phyloP scores from a whole-genome alignment of 2,329 filamentous ascomycete genomes.

The Sporothrix dimorphospora region DNA sequence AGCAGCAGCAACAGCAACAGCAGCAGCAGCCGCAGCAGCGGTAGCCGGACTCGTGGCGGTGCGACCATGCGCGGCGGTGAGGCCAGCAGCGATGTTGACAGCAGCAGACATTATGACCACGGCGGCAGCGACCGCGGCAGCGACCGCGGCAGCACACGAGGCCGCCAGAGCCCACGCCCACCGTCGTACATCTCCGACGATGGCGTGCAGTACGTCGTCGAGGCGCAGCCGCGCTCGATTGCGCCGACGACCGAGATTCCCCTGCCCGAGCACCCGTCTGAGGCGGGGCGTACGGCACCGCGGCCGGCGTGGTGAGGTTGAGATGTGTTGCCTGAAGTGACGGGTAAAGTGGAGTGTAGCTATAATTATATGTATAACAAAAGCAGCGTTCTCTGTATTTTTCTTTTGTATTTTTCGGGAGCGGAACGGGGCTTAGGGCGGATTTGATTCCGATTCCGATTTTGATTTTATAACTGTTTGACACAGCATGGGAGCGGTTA shows the following conservation, averaged over 20 bases:
- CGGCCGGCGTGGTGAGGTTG: constrained; percentile 35
- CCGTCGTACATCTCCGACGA: constrained; percentile 79
- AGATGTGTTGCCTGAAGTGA: neutral
- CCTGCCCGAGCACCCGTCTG: constrained; percentile 54
- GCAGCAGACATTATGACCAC: neutral
- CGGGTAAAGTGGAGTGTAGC: neutral
- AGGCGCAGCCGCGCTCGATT: constrained; percentile 64
- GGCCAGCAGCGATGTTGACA: constrained; percentile 2
- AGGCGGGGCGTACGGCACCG: constrained; percentile 41
- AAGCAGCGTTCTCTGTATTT: neutral
- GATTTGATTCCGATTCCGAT: no score
- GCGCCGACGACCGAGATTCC: constrained; percentile 51
- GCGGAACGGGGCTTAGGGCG: neutral
- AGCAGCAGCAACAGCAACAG: constrained; percentile 4
- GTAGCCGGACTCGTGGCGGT: constrained; percentile 33
- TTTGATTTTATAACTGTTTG: constrained; percentile 1
- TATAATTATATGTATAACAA: neutral
- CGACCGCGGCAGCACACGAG: constrained; percentile 35
- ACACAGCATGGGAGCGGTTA: constrained; percentile 3
- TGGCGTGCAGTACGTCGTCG: constrained; percentile 71
- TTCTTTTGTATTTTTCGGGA: neutral
- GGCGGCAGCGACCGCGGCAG: constrained; percentile 26
- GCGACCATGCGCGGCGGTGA: constrained; percentile 20
- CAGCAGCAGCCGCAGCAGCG: constrained; percentile 30
- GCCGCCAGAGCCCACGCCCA: constrained; percentile 51